phyloP scores from a whole-genome alignment of 768 basidiomycete species.

The Cyathus striatus region DNA sequence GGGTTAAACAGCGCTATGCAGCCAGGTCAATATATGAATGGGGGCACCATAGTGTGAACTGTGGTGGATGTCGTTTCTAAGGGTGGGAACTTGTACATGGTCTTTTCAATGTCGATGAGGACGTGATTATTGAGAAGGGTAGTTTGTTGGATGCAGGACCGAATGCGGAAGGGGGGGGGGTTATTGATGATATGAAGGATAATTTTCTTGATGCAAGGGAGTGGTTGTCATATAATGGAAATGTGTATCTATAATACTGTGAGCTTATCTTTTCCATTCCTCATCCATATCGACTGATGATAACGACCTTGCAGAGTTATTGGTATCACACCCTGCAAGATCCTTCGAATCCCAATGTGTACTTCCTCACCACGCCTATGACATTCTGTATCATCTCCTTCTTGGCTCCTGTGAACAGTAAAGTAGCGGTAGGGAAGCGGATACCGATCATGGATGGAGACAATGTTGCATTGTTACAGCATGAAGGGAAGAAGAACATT shows the following conservation, averaged over 20 bases:
- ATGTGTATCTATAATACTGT: constrained; percentile 52
- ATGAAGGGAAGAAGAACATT: constrained; percentile 4
- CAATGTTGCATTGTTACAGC: constrained; percentile 33
- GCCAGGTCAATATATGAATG: constrained; percentile 41
- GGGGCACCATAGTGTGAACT: constrained; percentile 41
- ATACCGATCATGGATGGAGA: constrained; percentile 42
- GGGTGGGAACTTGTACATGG: constrained; percentile 53
- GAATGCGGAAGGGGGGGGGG: constrained; percentile 47
- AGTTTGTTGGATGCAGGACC: constrained; percentile 52
- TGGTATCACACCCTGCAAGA: constrained; percentile 44
- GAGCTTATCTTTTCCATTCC: constrained; percentile 14
- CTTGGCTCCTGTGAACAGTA: constrained; percentile 22
- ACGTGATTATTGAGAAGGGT: constrained; percentile 1
- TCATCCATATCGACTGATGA: not conserved
- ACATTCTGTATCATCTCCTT: constrained; percentile 49
- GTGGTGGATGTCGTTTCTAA: constrained; percentile 57
- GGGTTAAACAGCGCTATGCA: constrained; percentile 40
- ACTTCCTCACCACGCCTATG: constrained; percentile 45
- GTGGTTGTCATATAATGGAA: constrained; percentile 46
- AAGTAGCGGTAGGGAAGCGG: constrained; percentile 29
- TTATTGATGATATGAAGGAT: constrained; percentile 41
- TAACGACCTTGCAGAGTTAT: constrained; percentile 26
- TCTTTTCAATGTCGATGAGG: not conserved
- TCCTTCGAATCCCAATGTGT: constrained; percentile 18
- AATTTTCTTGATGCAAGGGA: constrained; percentile 43